Evolutionary conservation across 257 asterid species (phyloP).

Genomic region (Ophiorrhiza pumila): DNA sequence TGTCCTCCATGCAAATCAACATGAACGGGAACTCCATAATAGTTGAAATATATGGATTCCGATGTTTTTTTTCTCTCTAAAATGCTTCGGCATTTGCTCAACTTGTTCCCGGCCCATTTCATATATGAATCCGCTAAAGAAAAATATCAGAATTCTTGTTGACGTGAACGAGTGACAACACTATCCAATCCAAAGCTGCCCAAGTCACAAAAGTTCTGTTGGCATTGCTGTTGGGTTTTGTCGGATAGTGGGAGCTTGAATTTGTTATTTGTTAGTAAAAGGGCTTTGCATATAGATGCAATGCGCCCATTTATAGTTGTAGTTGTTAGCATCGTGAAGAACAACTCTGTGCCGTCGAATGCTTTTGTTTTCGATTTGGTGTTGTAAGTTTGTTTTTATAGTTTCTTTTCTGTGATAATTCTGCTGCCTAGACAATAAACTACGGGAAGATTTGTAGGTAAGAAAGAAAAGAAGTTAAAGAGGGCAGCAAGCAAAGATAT

Average conservation of each 20-base stretch:
- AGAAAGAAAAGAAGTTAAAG: constrained; percentile 21
- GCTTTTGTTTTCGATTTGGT: not conserved
- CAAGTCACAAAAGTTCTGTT: not conserved
- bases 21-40: not conserved
- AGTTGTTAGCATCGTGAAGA: not conserved
- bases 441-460: constrained; percentile 19
- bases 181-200: not conserved
- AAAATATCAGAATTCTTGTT: no score
- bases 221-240: not conserved
- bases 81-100: not conserved
- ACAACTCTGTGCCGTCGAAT: not conserved
- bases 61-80: not conserved
- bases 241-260: not conserved
- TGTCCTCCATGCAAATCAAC: not conserved
- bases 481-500: constrained; percentile 30
- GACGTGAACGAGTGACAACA: not conserved
- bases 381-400: not conserved
- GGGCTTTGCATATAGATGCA: not conserved
- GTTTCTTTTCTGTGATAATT: not conserved
- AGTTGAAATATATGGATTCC: not conserved
- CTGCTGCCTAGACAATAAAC: constrained; percentile 3
- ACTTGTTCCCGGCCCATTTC: not conserved
- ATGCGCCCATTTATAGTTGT: not conserved
- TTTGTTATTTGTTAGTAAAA: not conserved
- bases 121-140: not conserved